Evolutionary conservation across 148 eudicot genomes (phyloP).

Genomic region (Cornus controversa): DNA sequence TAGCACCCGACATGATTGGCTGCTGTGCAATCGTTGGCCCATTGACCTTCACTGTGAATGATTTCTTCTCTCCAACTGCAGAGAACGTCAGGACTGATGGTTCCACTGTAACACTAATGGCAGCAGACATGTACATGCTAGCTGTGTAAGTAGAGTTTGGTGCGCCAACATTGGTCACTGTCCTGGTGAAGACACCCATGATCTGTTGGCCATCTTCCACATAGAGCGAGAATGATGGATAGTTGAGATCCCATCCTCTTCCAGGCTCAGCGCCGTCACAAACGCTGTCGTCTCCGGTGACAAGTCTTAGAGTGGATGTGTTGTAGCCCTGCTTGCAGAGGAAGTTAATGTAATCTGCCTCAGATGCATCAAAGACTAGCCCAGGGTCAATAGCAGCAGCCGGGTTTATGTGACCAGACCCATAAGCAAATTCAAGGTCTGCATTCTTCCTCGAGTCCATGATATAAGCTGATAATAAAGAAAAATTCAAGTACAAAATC

Average conservation of each 20-base stretch:
- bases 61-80: background rate
- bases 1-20: conserved; percentile 16
- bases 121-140: too few relatives aligned
- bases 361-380: conserved; percentile 9
- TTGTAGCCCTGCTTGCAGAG: conserved; percentile 12
- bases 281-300: conserved; percentile 5
- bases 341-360: conserved; percentile 3
- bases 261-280: background rate
- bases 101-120: background rate
- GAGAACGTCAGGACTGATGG: background rate
- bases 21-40: conserved; percentile 15
- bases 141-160: background rate
- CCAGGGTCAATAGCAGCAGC: background rate
- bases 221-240: conserved; percentile 12
- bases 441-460: conserved; percentile 5
- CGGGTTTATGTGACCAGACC: conserved; percentile 12
- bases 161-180: conserved; percentile 6
- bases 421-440: conserved; percentile 10
- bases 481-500: background rate
- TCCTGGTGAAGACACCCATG: background rate
- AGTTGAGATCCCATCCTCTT: conserved; percentile 18
- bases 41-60: conserved; percentile 3
- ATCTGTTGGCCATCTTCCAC: background rate
- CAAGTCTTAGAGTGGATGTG: conserved; percentile 1
- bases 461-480: background rate